Evolutionary conservation across 2,329 filamentous ascomycete genomes (phyloP), one percentile per base, ranked within the genome.

Genomic region (Verticillium tricorpus): DNA sequence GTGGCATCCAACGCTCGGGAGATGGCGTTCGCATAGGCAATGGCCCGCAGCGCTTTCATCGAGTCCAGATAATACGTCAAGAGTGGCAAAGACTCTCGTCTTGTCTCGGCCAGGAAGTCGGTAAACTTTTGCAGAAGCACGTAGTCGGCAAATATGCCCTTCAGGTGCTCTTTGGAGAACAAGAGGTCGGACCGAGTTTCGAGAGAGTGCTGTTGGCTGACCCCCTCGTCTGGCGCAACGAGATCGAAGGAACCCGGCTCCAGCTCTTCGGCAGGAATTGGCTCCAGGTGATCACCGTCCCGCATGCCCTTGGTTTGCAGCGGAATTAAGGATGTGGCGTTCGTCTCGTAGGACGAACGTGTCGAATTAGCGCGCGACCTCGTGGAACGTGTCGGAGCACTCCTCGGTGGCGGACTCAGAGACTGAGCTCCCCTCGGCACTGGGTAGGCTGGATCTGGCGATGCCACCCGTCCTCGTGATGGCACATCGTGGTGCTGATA

Each of bases 41-140:
- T 86, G 1, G 90, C 89, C 66, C 86, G 85, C 14, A 91, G 73
- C 1, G 89, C 89, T 69, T 93, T 93, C 62, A 87, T 73, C 0
- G 88, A 83, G 67, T 91, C 88, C 2, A 92, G 79, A 66, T 92
- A 92, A 76, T 92, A 91, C 31, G 87, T 83, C 15, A 93, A 74
- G 8, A 90, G 75, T 0, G 88, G 84, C 2, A 91, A 78, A 0
- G 89, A 91, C 22, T 82, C 76, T 5, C 87, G 85, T 55, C 88
- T 80, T 55, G 82, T 78, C 5, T 78, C 72, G 62, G 83, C 83
- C 2, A 93, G 77, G 67, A 90, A 93, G 2, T 84, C 80, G 1
- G 85, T 89, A 70, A 93, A 93, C 55, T 81, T 82, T 59, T 86
- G 78, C 1, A 92, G 77, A 25, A 88, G 80, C 7, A 82, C 76